Percentiles rank a stretch among this genome's conserved stretches.
These are phyloP conservation scores for Hydrangea macrophylla DNA, from an alignment of 148 eudicot species.

Conservation along the genomic window DNA sequence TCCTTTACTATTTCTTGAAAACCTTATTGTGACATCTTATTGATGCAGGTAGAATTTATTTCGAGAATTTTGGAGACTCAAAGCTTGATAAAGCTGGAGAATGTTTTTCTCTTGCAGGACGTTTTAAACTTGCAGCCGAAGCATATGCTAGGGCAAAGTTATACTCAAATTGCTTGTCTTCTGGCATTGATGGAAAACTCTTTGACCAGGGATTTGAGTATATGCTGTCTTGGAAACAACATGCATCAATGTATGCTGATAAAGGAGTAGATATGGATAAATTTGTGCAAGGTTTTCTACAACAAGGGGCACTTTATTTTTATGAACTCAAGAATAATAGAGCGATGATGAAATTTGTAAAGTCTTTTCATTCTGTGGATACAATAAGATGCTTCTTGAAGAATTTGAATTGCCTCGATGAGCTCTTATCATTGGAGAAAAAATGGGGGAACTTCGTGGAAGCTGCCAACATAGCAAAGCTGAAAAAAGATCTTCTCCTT, in stretches of 20 bases:
- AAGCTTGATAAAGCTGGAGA: slow-evolving; percentile 34
- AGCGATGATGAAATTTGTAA: slow-evolving; percentile 4
- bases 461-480: slow-evolving; percentile 33
- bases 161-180: slow-evolving; percentile 26
- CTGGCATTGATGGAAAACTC: slow-evolving; percentile 29
- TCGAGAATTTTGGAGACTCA: slow-evolving; percentile 17
- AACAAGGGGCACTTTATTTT: background rate
- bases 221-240: slow-evolving; percentile 20
- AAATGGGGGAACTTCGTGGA: slow-evolving; percentile 23
- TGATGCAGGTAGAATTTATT: slow-evolving; percentile 24
- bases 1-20: background rate
- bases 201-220: slow-evolving; percentile 25
- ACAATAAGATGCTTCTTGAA: slow-evolving; percentile 11
- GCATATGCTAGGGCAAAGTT: slow-evolving; percentile 21
- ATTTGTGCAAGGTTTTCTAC: slow-evolving; percentile 21
- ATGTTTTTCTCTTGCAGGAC: slow-evolving; percentile 28
- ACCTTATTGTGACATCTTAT: background rate
- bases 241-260: background rate
- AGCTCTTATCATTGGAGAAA: slow-evolving; percentile 28
- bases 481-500: slow-evolving; percentile 10
- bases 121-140: slow-evolving; percentile 33
- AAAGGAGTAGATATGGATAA: slow-evolving; percentile 1
- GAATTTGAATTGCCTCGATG: slow-evolving; percentile 12
- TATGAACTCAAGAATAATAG: background rate
- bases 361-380: background rate